Conservation (phyloP, 164 flowering plant species). For the Tetrastigma voinierianum region DNA sequence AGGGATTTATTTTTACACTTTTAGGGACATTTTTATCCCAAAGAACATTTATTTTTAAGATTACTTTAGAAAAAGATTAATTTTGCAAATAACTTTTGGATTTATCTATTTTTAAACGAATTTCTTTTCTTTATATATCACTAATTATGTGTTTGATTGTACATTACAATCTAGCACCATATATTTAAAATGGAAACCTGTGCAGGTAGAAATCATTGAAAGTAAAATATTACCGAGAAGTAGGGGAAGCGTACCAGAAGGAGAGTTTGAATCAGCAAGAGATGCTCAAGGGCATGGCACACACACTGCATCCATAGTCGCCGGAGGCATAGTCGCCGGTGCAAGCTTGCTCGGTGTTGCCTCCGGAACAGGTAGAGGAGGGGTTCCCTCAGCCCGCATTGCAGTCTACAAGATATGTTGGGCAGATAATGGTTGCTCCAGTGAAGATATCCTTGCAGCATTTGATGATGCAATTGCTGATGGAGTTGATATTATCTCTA, state of each 20-base stretch:
- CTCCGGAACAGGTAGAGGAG: slow-evolving; percentile 61
- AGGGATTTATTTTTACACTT: too few species aligned
- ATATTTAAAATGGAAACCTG: background rate
- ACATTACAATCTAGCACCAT: too few species aligned
- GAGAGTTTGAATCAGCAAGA: slow-evolving; percentile 40
- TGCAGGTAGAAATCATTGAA: slow-evolving; percentile 73
- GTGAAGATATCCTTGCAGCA: slow-evolving; percentile 56
- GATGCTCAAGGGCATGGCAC: slow-evolving; percentile 66
- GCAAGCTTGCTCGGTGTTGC: slow-evolving; percentile 51
- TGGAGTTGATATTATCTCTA: slow-evolving; percentile 68
- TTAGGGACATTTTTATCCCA: too few species aligned
- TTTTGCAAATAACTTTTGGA: too few species aligned
- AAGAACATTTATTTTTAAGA: too few species aligned
- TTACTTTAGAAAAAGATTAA: too few species aligned
- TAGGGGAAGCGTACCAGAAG: background rate
- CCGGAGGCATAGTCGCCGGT: slow-evolving; percentile 38
- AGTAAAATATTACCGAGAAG: slow-evolving; percentile 38
- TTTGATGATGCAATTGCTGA: slow-evolving; percentile 76
- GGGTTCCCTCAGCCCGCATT: slow-evolving; percentile 57
- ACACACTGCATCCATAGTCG: slow-evolving; percentile 71
- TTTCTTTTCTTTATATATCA: too few species aligned
- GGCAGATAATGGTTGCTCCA: slow-evolving; percentile 42
- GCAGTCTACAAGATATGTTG: slow-evolving; percentile 70
- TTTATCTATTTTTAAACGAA: too few species aligned
- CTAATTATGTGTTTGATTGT: too few species aligned